Conservation (phyloP, 139 green algal species). For the Zygnema circumcarinatum region DNA sequence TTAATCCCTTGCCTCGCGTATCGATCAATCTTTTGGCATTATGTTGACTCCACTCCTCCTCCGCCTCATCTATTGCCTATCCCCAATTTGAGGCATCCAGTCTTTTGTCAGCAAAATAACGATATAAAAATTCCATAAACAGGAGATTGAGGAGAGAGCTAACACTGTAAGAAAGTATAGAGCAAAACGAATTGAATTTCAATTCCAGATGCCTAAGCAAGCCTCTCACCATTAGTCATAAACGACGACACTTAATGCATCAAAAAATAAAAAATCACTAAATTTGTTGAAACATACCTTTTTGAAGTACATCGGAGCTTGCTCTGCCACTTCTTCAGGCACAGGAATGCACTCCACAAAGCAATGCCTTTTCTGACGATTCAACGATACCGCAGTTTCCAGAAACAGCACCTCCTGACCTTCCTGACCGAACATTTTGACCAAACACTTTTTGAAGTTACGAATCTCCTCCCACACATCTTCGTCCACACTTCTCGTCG, state of each 20-base stretch:
- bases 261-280: too few species aligned
- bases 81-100: background rate
- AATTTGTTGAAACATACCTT: constrained; percentile 65
- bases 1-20: constrained; percentile 84
- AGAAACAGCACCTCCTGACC: constrained; percentile 79
- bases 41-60: constrained; percentile 92
- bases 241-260: too few species aligned
- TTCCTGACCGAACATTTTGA: constrained; percentile 68
- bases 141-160: too few species aligned
- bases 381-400: constrained; percentile 82
- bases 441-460: constrained; percentile 99
- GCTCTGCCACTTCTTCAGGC: constrained; percentile 37
- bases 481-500: constrained; percentile 68
- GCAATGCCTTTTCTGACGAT: constrained; percentile 71
- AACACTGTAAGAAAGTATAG: background rate
- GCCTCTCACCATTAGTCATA: too few species aligned
- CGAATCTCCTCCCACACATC: constrained; percentile 90
- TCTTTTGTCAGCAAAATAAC: too few species aligned
- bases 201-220: too few species aligned
- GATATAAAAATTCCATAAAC: too few species aligned
- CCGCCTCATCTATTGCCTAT: constrained; percentile 83
- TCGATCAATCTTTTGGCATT: constrained; percentile 88
- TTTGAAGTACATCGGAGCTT: constrained; percentile 75
- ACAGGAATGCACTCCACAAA: constrained; percentile 88
- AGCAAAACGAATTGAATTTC: too few species aligned